A percentile compares a stretch with the other conserved stretches of the same genome.
Conservation (phyloP, 2,329 filamentous ascomycete genomes). For the Fusarium cicatricum region DNA sequence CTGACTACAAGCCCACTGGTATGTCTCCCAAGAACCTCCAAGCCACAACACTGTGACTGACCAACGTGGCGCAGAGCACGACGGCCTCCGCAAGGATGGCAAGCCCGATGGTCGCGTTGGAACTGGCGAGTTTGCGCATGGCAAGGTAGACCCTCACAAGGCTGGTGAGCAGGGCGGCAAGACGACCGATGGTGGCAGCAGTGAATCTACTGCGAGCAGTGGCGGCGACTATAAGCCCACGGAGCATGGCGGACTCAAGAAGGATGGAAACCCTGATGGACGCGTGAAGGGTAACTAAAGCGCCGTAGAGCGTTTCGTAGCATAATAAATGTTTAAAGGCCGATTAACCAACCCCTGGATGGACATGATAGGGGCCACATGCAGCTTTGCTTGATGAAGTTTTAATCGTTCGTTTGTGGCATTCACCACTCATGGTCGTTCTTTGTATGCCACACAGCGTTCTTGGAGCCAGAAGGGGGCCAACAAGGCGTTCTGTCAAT, state of each 20-base stretch:
- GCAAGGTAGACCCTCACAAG: conserved; percentile 35
- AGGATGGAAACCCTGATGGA: conserved; percentile 22
- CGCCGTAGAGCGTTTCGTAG: too few relatives aligned
- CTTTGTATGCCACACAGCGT: too few relatives aligned
- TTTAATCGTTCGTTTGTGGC: too few relatives aligned
- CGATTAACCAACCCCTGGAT: too few relatives aligned
- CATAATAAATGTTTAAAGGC: too few relatives aligned
- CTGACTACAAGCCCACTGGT: too few relatives aligned
- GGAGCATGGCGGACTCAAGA: conserved; percentile 23
- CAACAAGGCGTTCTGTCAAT: too few relatives aligned
- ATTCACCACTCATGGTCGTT: too few relatives aligned
- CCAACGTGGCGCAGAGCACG: conserved; percentile 19
- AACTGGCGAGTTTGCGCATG: conserved; percentile 36
- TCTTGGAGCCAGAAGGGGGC: too few relatives aligned
- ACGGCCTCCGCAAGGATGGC: conserved; percentile 36
- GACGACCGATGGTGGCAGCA: conserved; percentile 12
- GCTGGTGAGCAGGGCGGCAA: conserved; percentile 32
- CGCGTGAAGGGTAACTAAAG: conserved; percentile 26
- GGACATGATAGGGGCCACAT: too few relatives aligned
- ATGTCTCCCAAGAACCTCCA: too few relatives aligned
- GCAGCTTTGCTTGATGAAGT: too few relatives aligned
- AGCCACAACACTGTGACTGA: neutral
- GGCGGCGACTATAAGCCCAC: conserved; percentile 28
- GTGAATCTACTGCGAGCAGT: conserved; percentile 1
- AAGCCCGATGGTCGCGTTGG: conserved; percentile 34